Base-by-base conservation (phyloP, 768 basidiomycete genomes). In the Boletus rufocinnamomeus region DNA sequence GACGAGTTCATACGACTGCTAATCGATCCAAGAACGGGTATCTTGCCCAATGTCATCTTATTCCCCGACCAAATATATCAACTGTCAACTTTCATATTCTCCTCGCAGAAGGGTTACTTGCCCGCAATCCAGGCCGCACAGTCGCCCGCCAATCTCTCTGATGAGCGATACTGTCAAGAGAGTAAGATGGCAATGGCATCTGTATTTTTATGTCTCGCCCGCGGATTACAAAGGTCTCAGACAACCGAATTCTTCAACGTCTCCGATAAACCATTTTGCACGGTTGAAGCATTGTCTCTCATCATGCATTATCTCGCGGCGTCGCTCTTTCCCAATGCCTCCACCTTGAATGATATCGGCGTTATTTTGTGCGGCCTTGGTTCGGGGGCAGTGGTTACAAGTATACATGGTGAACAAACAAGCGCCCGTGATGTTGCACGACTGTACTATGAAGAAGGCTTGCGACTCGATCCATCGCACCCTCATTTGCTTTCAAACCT, bases 401-500 rank as follows among this genome's bases (percentile, higher is more conserved):
- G 64, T 19, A 58, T 64, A 1, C 63, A 60, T 21, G 63, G 60
- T 7, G 61, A 68, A 38, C 47, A 61, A 4, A 54, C 72, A 10
- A 74, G 53, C 44, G 71, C 75, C 4, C 68, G 72, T 27, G 67
- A 70, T 19, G 69, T 82, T 23, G 81, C 81, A 6, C 67, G 75
- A 37, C 56, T 74, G 44, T 82, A 79, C 63, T 82, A 82, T 61
- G 70, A 76, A 44, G 69, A 74, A 25, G 81, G 81, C 3, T 68
- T 82, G 50, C 69, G 73, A 58, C 64, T 78, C 35, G 79, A 82
- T 58, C 71, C 77, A 25, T 71, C 72, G 1, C 80, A 82, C 56
- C 80, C 81, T 35, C 80, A 82, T 60, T 66, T 82, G 16, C 74
- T 81, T 52, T 81, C 80, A 5, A 82, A 82, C 60, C 68, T 80